Percentiles rank a stretch among this genome's conserved stretches.
These are phyloP conservation scores for Phytophthora hibernalis DNA, from an alignment of 352 stramenopile species.

Conservation along the genomic window DNA sequence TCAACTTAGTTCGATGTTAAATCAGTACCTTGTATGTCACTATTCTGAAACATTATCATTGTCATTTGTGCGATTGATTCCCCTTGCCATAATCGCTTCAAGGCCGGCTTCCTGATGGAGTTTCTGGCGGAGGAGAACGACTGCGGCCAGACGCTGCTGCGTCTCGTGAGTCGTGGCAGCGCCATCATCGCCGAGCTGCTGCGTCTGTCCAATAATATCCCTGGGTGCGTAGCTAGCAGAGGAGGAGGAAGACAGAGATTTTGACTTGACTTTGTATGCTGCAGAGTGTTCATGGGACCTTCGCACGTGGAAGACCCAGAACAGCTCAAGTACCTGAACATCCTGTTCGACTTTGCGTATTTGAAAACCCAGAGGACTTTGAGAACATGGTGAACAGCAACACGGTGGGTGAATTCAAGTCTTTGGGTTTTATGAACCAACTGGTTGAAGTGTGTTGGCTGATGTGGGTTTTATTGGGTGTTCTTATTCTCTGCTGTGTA, in stretches of 20 bases:
- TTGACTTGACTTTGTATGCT: constrained; percentile 22
- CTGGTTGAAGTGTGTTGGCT: constrained; percentile 25
- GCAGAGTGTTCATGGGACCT: constrained; percentile 85
- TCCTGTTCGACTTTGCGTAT: constrained; percentile 97
- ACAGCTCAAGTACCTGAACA: constrained; percentile 91
- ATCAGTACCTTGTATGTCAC: not conserved
- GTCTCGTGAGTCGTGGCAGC: constrained; percentile 90
- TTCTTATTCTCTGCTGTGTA: constrained; percentile 19
- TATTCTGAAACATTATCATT: not conserved
- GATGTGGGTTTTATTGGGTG: constrained; percentile 12
- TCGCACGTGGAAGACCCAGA: constrained; percentile 90
- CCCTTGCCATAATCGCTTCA: constrained; percentile 28
- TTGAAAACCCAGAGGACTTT: constrained; percentile 95
- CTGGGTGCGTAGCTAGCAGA: constrained; percentile 51
- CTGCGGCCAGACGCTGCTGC: constrained; percentile 95
- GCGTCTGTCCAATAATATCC: constrained; percentile 92
- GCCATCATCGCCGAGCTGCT: constrained; percentile 94
- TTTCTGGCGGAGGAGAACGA: constrained; percentile 93
- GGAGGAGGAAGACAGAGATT: not conserved
- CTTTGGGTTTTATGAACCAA: constrained; percentile 7
- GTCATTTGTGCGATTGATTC: constrained; percentile 3
- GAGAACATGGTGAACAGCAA: constrained; percentile 94
- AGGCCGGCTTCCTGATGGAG: constrained; percentile 54
- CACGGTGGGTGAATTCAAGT: constrained; percentile 54
- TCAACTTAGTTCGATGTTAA: not conserved